These are phyloP conservation scores for Chrysoporthe cubensis DNA, from an alignment of 2,329 filamentous ascomycete species.

Conservation along the genomic window DNA sequence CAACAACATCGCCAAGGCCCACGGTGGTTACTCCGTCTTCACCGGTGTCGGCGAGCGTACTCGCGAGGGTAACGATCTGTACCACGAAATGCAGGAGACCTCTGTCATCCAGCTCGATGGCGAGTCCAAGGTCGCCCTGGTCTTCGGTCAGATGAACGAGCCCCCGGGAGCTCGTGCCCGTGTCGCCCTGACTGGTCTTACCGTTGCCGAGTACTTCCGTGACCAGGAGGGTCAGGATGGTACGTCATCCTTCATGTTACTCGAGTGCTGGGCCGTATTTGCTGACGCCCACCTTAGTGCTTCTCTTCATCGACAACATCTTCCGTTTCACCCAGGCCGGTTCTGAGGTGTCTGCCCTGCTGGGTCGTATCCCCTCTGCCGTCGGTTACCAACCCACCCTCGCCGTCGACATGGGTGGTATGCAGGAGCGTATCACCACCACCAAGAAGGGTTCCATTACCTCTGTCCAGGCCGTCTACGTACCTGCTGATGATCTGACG, in stretches of 20 bases:
- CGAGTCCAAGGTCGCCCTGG: conserved; percentile 98
- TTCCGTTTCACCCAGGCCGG: conserved; percentile 99
- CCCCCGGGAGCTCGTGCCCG: conserved; percentile 98
- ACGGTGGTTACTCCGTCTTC: conserved; percentile 99
- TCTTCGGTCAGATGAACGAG: conserved; percentile 99
- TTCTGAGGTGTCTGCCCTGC: conserved; percentile 99
- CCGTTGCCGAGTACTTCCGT: conserved; percentile 82
- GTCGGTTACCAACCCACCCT: conserved; percentile 99
- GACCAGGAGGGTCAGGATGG: conserved; percentile 82
- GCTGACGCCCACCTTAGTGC: conserved; percentile 57
- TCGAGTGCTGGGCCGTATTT: neutral
- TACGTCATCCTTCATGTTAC: conserved; percentile 45
- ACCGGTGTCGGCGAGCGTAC: conserved; percentile 99
- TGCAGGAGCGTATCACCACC: conserved; percentile 99
- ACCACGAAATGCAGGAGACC: conserved; percentile 99
- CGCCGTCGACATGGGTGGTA: conserved; percentile 97
- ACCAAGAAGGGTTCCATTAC: conserved; percentile 99
- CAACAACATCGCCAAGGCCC: conserved; percentile 99
- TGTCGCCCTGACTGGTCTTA: conserved; percentile 94
- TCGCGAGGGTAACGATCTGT: conserved; percentile 99
- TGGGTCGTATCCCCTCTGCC: conserved; percentile 99
- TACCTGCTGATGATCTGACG: conserved; percentile 99
- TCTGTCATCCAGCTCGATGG: conserved; percentile 99
- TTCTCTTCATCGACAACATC: conserved; percentile 99
- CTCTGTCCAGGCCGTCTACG: conserved; percentile 99